Base-by-base conservation (phyloP, 208 protist species). In the Entamoeba dispar region DNA sequence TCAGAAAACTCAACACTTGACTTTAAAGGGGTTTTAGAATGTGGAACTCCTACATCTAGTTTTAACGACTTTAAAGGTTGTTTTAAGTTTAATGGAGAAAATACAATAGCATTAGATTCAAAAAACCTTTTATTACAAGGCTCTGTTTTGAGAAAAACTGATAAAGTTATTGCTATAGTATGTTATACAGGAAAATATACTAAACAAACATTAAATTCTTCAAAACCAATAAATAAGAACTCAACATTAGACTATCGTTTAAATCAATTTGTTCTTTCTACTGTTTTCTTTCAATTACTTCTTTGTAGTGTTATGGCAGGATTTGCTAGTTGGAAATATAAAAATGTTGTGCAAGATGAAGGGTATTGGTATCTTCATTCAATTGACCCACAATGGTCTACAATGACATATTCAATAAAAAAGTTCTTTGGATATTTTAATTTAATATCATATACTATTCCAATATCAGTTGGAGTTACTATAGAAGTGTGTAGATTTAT, bases 171-270 rank as follows among this genome's bases (percentile, higher is more conserved):
- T 27, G 93, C 86, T 57, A 38, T 94, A 19, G 77, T 91, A 17
- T 12, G 94, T 31, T 94, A 94, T 34, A 94, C 93, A 49, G 94
- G 94, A 31, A 94, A 94, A 31, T 7, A 94, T 38, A 94, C 91
- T 7, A 94, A 94, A 17, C 17, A 91, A n/a, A 10, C 7, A n/a
- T 31, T 93, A 17, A 92, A 90, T 91, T 94, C 92, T 12, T 34
- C 38, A 8, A 94, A 86, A 49, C 49, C 94, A 43, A 12, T 34
- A 17, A 92, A 12, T 14, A 94, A 94, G 49, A 17, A n/a, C 10
- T 93, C 93, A 5, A 15, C 10, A 49, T 91, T 94, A 73, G 93
- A 94, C 43, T 31, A n/a, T 1, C 17, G 57, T 3, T 86, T 94
- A 7, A 94, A 94, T 22, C 10, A 50, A 61, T 77, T 91, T 86